Evolutionary conservation across 306 rosid genomes (phyloP).

Genomic region (Sicyos baderoa): DNA sequence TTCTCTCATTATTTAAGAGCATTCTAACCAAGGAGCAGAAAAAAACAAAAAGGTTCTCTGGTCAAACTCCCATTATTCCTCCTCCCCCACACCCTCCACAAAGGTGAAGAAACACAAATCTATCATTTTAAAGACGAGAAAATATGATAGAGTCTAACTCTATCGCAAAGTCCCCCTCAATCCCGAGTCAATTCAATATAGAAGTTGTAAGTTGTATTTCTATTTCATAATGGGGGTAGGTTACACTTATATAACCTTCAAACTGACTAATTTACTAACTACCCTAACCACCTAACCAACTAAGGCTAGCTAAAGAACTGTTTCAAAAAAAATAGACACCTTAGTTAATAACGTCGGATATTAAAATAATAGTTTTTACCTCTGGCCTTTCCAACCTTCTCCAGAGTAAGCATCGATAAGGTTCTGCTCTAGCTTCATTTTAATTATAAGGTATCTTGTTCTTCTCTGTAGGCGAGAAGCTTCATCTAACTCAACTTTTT

Average conservation of each 20-base stretch:
- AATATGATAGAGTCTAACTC: too few species aligned
- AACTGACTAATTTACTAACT: too few species aligned
- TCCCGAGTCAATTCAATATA: too few species aligned
- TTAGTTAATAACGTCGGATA: neutral
- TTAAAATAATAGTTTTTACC: slow-evolving; percentile 32
- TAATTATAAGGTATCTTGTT: slow-evolving; percentile 63
- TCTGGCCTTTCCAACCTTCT: slow-evolving; percentile 96
- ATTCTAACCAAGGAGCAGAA: neutral
- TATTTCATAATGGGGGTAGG: too few species aligned
- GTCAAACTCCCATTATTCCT: neutral
- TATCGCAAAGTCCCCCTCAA: too few species aligned
- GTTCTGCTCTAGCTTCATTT: slow-evolving; percentile 85
- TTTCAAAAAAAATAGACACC: neutral
- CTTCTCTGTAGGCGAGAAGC: slow-evolving; percentile 73
- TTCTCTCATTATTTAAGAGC: neutral
- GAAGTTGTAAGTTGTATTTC: too few species aligned
- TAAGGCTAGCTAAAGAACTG: too few species aligned
- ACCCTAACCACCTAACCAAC: too few species aligned
- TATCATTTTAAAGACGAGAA: neutral
- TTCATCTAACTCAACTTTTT: slow-evolving; percentile 53
- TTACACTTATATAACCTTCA: too few species aligned
- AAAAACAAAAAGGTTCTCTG: neutral
- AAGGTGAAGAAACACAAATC: slow-evolving; percentile 8
- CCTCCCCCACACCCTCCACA: neutral
- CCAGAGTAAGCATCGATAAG: slow-evolving; percentile 89